Conservation (phyloP, 2,329 filamentous ascomycete species). For the Ophiostoma pallidulum region DNA sequence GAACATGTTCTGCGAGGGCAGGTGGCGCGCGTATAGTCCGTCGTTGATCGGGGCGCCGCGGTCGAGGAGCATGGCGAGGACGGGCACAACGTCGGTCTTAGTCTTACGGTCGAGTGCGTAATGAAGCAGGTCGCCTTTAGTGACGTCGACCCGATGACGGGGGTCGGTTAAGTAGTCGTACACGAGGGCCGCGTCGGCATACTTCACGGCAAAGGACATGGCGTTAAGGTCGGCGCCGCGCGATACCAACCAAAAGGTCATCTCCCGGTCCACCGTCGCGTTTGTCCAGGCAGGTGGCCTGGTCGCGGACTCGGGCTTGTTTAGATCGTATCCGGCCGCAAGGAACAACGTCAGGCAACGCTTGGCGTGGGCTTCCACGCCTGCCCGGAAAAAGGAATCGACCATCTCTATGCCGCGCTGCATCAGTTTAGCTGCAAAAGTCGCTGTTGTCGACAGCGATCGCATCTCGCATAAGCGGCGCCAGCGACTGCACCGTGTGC, state of each 20-base stretch:
- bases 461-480: too few species aligned
- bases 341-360: not conserved
- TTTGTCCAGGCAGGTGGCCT: not conserved
- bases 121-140: not conserved
- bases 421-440: not conserved
- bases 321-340: not conserved
- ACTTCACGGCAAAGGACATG: not conserved
- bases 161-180: not conserved
- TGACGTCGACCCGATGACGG: not conserved
- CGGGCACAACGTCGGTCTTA: not conserved
- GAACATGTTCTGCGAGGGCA: not conserved
- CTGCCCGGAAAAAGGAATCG: not conserved
- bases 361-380: not conserved
- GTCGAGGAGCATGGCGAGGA: conserved; percentile 2
- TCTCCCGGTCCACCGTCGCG: not conserved
- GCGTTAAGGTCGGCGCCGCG: not conserved
- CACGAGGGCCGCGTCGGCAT: not conserved
- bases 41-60: conserved; percentile 3
- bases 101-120: not conserved
- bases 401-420: not conserved
- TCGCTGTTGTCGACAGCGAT: too few species aligned
- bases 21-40: not conserved
- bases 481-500: too few species aligned
- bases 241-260: not conserved
- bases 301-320: not conserved